These are phyloP conservation scores for Saccharomyces mikatae DNA, from an alignment of 805 yeast genomes.

Conservation along the genomic window DNA sequence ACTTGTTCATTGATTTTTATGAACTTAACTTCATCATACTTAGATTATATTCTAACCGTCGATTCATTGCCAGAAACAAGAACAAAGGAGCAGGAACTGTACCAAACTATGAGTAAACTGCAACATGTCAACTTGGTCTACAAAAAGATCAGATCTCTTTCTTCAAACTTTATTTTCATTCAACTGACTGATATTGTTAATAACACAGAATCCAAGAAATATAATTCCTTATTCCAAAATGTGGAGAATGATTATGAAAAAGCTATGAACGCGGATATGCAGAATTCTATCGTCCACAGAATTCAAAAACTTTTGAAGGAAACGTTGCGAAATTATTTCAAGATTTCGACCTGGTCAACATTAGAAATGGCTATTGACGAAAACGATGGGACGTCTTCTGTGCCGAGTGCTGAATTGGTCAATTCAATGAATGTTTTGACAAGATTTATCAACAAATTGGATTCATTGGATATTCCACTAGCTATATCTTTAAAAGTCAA, in stretches of 20 bases:
- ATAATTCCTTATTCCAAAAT: constrained; percentile 26
- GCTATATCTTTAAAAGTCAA: constrained; percentile 17
- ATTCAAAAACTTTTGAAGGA: constrained; percentile 24
- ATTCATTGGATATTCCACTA: constrained; percentile 10
- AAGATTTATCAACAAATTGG: constrained; percentile 12
- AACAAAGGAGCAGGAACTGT: constrained; percentile 20
- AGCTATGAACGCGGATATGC: constrained; percentile 23
- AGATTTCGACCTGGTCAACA: constrained; percentile 29
- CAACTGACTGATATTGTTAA: constrained; percentile 20
- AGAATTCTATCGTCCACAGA: constrained; percentile 26
- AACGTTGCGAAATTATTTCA: constrained; percentile 28
- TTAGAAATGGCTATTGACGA: neutral
- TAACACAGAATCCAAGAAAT: constrained; percentile 13
- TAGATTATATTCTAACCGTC: constrained; percentile 15
- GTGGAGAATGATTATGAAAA: constrained; percentile 23
- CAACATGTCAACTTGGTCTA: constrained; percentile 14
- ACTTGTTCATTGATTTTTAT: constrained; percentile 25
- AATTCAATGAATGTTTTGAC: constrained; percentile 20
- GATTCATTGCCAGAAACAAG: constrained; percentile 15
- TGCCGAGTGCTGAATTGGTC: constrained; percentile 25
- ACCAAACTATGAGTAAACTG: constrained; percentile 20
- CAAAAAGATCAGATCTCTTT: constrained; percentile 12
- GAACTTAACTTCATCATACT: constrained; percentile 16
- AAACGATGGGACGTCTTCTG: neutral
- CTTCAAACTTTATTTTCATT: constrained; percentile 14